These are phyloP conservation scores for Podospora tetraspora DNA, from an alignment of 495 filamentous ascomycete species.

Conservation along the genomic window DNA sequence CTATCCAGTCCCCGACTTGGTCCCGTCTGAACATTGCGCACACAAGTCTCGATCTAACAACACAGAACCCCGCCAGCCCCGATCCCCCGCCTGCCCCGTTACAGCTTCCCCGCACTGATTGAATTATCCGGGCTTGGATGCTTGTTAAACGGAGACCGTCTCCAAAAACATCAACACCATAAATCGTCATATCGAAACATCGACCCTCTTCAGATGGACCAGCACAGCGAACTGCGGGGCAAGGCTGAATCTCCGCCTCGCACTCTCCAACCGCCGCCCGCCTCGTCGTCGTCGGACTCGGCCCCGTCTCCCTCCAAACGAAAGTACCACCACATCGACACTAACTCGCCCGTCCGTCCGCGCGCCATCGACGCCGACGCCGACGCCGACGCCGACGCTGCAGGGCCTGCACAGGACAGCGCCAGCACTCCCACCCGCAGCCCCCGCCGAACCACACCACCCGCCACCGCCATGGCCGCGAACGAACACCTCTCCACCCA, in stretches of 20 bases:
- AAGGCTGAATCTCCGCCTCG: slow-evolving; percentile 29
- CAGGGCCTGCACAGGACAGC: neutral
- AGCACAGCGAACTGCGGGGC: slow-evolving; percentile 18
- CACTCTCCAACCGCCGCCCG: slow-evolving; percentile 3
- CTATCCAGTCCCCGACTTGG: neutral
- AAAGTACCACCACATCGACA: neutral
- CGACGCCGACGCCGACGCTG: neutral
- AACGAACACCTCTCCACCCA: slow-evolving; percentile 42
- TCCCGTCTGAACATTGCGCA: neutral
- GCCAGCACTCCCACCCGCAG: neutral
- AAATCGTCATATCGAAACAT: slow-evolving; percentile 8
- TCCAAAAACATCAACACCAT: slow-evolving; percentile 1
- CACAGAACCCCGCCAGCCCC: neutral
- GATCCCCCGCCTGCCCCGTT: neutral
- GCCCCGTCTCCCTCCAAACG: slow-evolving; percentile 1
- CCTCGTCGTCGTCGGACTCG: slow-evolving; percentile 5
- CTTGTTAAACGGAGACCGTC: neutral
- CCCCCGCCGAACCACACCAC: neutral
- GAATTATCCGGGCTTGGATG: neutral
- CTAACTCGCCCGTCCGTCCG: neutral
- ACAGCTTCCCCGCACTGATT: neutral
- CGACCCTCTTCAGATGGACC: slow-evolving; percentile 4
- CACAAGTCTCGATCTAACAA: neutral
- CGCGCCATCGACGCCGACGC: neutral
- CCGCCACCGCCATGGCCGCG: slow-evolving; percentile 5